A percentile compares a stretch with the other conserved stretches of the same genome.
phyloP scores from a whole-genome alignment of 2,329 filamentous ascomycete genomes.

The Plectosphaerella sp. region DNA sequence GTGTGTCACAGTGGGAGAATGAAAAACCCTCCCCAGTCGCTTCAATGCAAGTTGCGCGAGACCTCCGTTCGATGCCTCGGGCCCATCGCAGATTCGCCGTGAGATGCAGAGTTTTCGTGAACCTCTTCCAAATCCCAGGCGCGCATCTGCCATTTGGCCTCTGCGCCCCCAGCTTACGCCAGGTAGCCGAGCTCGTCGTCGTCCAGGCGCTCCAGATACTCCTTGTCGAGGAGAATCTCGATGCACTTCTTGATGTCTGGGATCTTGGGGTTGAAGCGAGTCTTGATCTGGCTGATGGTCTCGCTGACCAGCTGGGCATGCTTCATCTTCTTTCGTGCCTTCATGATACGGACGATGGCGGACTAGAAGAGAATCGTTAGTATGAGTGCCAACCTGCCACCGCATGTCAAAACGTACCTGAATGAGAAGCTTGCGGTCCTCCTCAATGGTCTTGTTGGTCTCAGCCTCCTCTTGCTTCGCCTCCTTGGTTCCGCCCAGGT shows the following conservation, averaged over 20 bases:
- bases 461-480: slow-evolving; percentile 95
- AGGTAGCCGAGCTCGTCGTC: slow-evolving; percentile 94
- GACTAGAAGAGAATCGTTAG: slow-evolving; percentile 57
- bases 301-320: slow-evolving; percentile 91
- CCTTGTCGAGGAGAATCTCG: slow-evolving; percentile 96
- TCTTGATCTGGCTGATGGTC: slow-evolving; percentile 91
- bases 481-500: slow-evolving; percentile 91
- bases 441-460: slow-evolving; percentile 98
- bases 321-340: slow-evolving; percentile 98
- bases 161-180: slow-evolving; percentile 50
- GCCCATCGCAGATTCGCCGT: no score
- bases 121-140: no score
- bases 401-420: slow-evolving; percentile 64
- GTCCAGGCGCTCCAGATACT: slow-evolving; percentile 93
- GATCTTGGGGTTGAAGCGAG: slow-evolving; percentile 88
- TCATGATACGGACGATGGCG: slow-evolving; percentile 99
- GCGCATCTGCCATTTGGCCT: no score
- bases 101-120: not conserved
- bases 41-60: not conserved
- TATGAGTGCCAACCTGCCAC: not conserved
- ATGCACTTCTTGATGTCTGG: slow-evolving; percentile 99
- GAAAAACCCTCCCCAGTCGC: not conserved
- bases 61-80: no score
- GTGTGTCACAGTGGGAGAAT: not conserved
- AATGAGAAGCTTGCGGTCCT: slow-evolving; percentile 92